These are phyloP conservation scores for Aspergillus diversus DNA, from an alignment of 495 filamentous ascomycete species.

Conservation along the genomic window DNA sequence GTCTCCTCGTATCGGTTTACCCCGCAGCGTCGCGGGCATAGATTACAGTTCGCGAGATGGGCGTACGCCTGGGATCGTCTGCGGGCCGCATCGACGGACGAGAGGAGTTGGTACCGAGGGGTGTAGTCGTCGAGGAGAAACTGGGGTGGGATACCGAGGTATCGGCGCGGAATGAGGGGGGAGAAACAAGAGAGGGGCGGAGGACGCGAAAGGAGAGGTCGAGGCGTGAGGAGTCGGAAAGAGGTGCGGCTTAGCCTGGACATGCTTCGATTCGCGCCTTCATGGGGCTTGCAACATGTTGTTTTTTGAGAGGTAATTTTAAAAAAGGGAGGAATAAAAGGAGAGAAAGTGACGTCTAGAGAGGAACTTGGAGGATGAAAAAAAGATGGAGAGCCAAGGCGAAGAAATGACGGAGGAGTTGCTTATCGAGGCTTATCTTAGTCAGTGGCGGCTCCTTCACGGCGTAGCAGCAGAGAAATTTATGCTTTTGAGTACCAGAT, in stretches of 20 bases:
- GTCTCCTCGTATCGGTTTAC: conserved; percentile 75
- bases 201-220: not conserved
- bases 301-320: too few relatives aligned
- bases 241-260: conserved; percentile 16
- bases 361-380: too few relatives aligned
- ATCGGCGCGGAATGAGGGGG: conserved; percentile 30
- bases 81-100: conserved; percentile 59
- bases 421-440: conserved; percentile 5
- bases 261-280: conserved; percentile 15
- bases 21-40: conserved; percentile 72
- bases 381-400: not conserved
- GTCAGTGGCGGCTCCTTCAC: not conserved
- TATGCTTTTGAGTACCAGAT: too few relatives aligned
- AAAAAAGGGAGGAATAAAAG: not conserved
- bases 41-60: conserved; percentile 73
- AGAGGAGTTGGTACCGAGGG: conserved; percentile 66
- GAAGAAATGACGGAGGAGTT: not conserved
- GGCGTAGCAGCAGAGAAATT: too few relatives aligned
- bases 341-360: not conserved
- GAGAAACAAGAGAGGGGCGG: conserved; percentile 2
- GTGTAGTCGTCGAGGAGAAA: conserved; percentile 75
- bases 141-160: conserved; percentile 72
- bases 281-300: too few relatives aligned
- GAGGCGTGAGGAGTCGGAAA: not conserved
- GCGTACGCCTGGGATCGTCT: conserved; percentile 70